Conservation (phyloP, 164 flowering plant genomes). For the Annona squamosa region DNA sequence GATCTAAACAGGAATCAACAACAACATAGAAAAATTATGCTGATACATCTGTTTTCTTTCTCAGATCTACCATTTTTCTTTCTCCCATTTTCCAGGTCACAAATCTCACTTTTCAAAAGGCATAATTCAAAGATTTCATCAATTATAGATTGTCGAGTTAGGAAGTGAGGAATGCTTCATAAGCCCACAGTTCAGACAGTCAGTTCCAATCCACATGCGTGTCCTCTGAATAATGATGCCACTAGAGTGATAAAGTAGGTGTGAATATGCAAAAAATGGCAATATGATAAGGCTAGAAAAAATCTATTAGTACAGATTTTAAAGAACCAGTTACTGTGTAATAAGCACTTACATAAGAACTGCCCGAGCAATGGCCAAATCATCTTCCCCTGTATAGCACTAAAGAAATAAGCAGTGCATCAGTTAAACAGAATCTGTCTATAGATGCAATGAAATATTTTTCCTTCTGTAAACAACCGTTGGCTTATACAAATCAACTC, state of each 20-base stretch:
- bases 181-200: too few relatives aligned
- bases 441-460: background rate
- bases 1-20: background rate
- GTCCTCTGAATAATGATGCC: background rate
- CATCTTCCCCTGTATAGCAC: constrained; percentile 99
- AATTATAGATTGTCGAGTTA: background rate
- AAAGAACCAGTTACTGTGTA: background rate
- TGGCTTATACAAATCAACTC: background rate
- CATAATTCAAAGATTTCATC: background rate
- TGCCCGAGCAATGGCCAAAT: constrained; percentile 87
- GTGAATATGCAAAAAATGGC: background rate
- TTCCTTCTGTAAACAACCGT: background rate
- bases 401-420: constrained; percentile 26
- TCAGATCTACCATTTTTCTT: background rate
- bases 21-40: background rate
- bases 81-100: background rate
- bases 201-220: background rate
- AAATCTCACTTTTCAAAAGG: background rate
- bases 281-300: background rate
- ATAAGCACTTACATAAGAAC: constrained; percentile 57
- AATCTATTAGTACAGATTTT: background rate
- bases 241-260: background rate
- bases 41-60: background rate
- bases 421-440: constrained; percentile 4
- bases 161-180: background rate